Base-by-base conservation (phyloP, 1,284 basidiomycete genomes). In the Hemileccinum hortonii region DNA sequence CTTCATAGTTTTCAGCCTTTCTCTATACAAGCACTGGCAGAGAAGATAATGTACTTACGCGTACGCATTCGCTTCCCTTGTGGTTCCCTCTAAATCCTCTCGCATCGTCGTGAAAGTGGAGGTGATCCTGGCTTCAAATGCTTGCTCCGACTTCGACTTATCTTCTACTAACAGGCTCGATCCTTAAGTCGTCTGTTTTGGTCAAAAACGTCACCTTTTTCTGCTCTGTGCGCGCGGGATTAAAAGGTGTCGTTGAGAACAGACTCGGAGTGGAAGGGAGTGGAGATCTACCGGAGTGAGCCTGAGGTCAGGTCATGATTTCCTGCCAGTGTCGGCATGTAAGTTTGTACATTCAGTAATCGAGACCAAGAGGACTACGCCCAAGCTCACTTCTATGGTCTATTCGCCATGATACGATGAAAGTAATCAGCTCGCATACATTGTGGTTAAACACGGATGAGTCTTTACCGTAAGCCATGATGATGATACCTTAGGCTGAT, bases 381-480 rank as follows among this genome's bases (percentile, higher is more conserved):
- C 12, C 9, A 14, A 10, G 19, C 62, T 65, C 49, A 61, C 62
- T 48, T 50, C 37, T 61, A 33, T 21, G 47, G 22, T 59, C 64
- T 55, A 44, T 45, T 47, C 19, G 35, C 10, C 49, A 9, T 37
- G 19, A 21, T 24, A 24, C 10, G 16, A 43, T 30, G 24, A 26
- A 29, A 26, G 32, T 33, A 44, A 47, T 64, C 42, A 62, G 56
- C 8, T 33, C 16, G 18, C 18, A 18, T 44, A 24, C 19, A 37
- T 39, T 19, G 4, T 35, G 18, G 45, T 46, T 12, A 11, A 18
- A 48, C 9, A 19, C 19, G 38, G 29, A 19, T 18, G 30, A 38
- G 43, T 38, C n/a, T 43, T 63, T 54, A 68, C 65, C 62, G 15
- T 61, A 40, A 38, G 39, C 33, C 62, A 64, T 66, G 48, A 24